Conservation (phyloP, 1,139 yeast genomes). For the Saccharomyces hybrid region DNA sequence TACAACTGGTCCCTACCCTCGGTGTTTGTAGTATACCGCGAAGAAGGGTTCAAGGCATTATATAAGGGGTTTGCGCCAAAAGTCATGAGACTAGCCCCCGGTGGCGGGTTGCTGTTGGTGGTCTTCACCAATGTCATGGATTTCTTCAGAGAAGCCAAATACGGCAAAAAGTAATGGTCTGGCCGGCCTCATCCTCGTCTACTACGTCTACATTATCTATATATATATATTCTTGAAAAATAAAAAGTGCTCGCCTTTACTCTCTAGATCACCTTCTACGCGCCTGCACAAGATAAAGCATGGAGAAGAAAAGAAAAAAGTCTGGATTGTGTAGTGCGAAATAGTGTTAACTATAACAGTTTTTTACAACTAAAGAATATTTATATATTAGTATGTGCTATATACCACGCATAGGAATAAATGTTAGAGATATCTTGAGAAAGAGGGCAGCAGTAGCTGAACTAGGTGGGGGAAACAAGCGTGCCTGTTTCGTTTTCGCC, state of each 20-base stretch:
- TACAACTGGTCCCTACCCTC: conserved; percentile 92
- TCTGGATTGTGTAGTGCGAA: neutral
- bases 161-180: neutral
- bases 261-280: no score
- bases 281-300: no score
- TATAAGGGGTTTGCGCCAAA: conserved; percentile 95
- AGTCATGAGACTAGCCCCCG: conserved; percentile 96
- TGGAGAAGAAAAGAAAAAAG: neutral
- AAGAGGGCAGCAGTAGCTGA: neutral
- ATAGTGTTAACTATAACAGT: neutral
- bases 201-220: no score
- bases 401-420: neutral
- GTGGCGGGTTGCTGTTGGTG: conserved; percentile 95
- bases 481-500: neutral
- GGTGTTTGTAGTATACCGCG: conserved; percentile 64
- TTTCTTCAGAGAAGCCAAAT: conserved; percentile 55
- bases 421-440: neutral
- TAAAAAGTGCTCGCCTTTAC: no score
- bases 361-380: neutral
- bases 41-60: conserved; percentile 83
- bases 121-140: conserved; percentile 94
- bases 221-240: neutral
- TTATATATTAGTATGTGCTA: neutral
- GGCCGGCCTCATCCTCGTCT: neutral
- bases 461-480: neutral